These are phyloP conservation scores for Spergularia azorica DNA, from an alignment of 179 eudicot genomes.

Conservation along the genomic window DNA sequence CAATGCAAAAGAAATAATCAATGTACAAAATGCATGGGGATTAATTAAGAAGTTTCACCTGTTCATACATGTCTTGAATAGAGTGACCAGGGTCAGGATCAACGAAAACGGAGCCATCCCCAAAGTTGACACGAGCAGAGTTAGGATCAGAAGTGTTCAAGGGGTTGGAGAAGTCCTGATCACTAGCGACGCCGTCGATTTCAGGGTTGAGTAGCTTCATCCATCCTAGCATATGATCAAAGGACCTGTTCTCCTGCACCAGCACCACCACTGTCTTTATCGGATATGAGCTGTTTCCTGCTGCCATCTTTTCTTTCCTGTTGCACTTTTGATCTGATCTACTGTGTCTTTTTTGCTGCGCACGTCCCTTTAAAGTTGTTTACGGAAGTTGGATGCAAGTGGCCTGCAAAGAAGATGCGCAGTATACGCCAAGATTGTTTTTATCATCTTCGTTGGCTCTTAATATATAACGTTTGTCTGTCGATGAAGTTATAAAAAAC, in stretches of 20 bases:
- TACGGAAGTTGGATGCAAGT: no score
- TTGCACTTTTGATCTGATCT: no score
- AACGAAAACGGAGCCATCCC: constrained; percentile 39
- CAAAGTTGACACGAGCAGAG: constrained; percentile 31
- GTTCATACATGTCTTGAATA: constrained; percentile 41
- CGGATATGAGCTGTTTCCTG: constrained; percentile 19
- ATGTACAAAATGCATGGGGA: background rate
- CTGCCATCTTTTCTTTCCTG: background rate
- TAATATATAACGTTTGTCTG: no score
- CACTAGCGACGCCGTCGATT: constrained; percentile 37
- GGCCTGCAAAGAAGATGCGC: no score
- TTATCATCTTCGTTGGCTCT: no score
- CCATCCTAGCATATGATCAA: constrained; percentile 53
- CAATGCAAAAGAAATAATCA: no score
- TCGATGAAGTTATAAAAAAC: no score
- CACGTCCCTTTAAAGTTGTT: no score
- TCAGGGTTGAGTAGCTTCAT: constrained; percentile 40
- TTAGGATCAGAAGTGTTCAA: constrained; percentile 31
- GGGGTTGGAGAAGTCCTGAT: constrained; percentile 36
- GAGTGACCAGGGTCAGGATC: constrained; percentile 52
- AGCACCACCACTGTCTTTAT: constrained; percentile 47
- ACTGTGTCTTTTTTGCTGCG: no score
- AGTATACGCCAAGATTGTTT: no score
- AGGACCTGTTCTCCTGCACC: constrained; percentile 51
- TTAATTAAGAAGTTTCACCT: background rate